phyloP scores from a whole-genome alignment of 139 green algal species.

The Chlorokybus atmophyticus region DNA sequence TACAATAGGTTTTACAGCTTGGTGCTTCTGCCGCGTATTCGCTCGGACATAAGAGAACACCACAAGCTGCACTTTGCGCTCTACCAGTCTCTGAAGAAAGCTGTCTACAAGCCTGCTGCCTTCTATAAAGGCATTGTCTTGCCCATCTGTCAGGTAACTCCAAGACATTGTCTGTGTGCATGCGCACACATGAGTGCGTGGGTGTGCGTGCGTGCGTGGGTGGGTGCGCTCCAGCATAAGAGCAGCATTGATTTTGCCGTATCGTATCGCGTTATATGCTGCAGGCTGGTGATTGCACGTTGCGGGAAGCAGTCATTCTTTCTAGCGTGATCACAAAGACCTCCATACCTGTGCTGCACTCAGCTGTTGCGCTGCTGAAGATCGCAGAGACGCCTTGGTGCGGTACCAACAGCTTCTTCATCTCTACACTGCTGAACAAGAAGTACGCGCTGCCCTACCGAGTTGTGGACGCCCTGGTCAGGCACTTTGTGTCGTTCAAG shows the following conservation, averaged over 20 bases:
- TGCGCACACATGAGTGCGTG: constrained; percentile 14
- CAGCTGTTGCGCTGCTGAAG: constrained; percentile 67
- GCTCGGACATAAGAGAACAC: constrained; percentile 70
- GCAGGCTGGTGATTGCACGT: constrained; percentile 57
- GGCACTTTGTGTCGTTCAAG: constrained; percentile 56
- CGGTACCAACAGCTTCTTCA: constrained; percentile 92
- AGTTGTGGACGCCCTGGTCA: constrained; percentile 43
- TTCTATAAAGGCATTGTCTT: constrained; percentile 95
- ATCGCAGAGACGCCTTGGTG: constrained; percentile 82
- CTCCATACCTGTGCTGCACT: constrained; percentile 86
- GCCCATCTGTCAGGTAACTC: constrained; percentile 52
- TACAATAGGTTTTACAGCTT: constrained; percentile 84
- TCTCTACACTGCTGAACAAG: constrained; percentile 94
- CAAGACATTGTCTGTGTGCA: constrained; percentile 22
- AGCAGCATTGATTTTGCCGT: no score
- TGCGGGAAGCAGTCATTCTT: constrained; percentile 93
- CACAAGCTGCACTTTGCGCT: constrained; percentile 88
- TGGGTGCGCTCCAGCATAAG: no score
- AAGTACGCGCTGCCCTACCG: constrained; percentile 93
- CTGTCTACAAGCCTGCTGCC: constrained; percentile 92
- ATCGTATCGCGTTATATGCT: no score
- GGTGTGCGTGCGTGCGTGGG: constrained; percentile 14
- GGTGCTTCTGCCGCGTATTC: constrained; percentile 81
- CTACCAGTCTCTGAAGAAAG: constrained; percentile 86
- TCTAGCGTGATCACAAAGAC: constrained; percentile 53